Base-by-base conservation (phyloP, 352 stramenopile species). In the Phytophthora syringae region DNA sequence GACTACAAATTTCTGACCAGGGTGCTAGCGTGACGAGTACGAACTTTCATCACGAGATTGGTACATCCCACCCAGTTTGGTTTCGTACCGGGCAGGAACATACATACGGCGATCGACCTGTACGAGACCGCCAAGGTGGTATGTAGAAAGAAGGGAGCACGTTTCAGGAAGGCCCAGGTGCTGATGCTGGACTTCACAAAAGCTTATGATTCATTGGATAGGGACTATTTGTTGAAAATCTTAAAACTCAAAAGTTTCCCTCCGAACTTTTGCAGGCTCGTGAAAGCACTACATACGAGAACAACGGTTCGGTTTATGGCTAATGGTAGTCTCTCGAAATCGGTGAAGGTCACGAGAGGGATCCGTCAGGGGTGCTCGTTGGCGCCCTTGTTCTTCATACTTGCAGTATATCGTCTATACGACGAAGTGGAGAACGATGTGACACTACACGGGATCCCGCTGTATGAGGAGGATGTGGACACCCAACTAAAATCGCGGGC, bases 161-260 rank as follows among this genome's bases (percentile, higher is more conserved):
- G 7, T 16, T n/a, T 55, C 7, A n/a, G 32, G 7, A 13, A 57
- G 2, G 50, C 50, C 12, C 34, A 57, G 10, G 50, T 43, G 7
- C 18, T 57, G 7, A n/a, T 45, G 10, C 21, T 57, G 0, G 50
- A 57, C 24, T 57, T 57, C 16, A 34, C 50, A 6, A 57, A 57
- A 16, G 32, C 50, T 1, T 57, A 44, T 28, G 50, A 57, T n/a
- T 36, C 50, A 2, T 22, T 37, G 2, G 13, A n/a, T n/a, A n/a
- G n/a, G n/a, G n/a, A n/a, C n/a, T n/a, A n/a, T n/a, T n/a, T n/a
- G n/a, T n/a, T n/a, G 24, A 5, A 43, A 22, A 34, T 57, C 2
- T 16, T 57, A 0, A 16, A 5, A 36, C 7, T 20, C 2, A 57
- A 57, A 11, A 21, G 50, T 1, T 47, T 57, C 18, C 30, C 34